Evolutionary conservation across 1,284 basidiomycete genomes (phyloP).

Genomic region (Sphagnurus paluster): DNA sequence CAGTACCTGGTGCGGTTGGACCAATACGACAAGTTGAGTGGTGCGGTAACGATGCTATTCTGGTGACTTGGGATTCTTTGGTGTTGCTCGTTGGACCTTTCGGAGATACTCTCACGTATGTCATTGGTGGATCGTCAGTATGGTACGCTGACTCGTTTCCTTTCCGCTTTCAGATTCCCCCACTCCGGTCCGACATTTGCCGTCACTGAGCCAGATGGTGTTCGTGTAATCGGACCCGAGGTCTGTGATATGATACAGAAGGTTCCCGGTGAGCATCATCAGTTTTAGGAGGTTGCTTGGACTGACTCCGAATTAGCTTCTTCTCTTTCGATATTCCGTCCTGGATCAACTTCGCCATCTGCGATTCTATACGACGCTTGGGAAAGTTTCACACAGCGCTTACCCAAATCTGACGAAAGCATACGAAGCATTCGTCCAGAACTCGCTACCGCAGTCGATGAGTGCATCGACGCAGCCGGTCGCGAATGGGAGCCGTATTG

Average conservation of each 20-base stretch:
- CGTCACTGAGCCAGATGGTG: constrained; percentile 85
- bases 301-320: constrained; percentile 47
- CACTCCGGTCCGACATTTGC: constrained; percentile 79
- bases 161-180: constrained; percentile 57
- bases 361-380: constrained; percentile 93
- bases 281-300: constrained; percentile 1
- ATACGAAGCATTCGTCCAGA: constrained; percentile 88
- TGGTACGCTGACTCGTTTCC: not conserved
- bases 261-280: constrained; percentile 67
- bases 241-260: constrained; percentile 92
- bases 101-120: constrained; percentile 84
- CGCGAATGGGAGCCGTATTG: constrained; percentile 89
- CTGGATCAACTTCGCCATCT: constrained; percentile 89
- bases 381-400: constrained; percentile 81
- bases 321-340: constrained; percentile 82
- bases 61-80: constrained; percentile 81
- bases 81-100: constrained; percentile 90
- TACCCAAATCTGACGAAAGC: constrained; percentile 91
- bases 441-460: constrained; percentile 85
- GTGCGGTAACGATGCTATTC: constrained; percentile 96
- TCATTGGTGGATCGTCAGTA: constrained; percentile 10
- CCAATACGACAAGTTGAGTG: constrained; percentile 77
- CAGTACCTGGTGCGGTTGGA: constrained; percentile 51
- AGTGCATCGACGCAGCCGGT: constrained; percentile 92
- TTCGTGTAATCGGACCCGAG: constrained; percentile 79